Conservation (phyloP, 352 stramenopile species). For the Pythium graminicola region DNA sequence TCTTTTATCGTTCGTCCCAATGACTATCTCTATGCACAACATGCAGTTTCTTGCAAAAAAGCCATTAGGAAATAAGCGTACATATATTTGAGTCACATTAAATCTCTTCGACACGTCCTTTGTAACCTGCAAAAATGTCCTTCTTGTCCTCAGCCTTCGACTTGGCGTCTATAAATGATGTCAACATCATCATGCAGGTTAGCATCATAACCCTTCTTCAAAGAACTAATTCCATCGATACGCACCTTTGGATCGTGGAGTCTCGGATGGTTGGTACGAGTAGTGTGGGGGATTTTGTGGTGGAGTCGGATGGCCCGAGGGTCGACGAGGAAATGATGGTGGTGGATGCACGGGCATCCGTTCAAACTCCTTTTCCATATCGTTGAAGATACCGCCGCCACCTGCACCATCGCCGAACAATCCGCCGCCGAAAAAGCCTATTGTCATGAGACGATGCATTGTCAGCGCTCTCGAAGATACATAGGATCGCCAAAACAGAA, state of each 20-base stretch:
- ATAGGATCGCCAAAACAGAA: too few species aligned
- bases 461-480: too few species aligned
- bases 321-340: constrained; percentile 33
- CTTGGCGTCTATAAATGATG: constrained; percentile 21
- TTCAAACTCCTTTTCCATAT: constrained; percentile 59
- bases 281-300: constrained; percentile 65
- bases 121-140: constrained; percentile 69
- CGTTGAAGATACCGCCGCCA: constrained; percentile 46
- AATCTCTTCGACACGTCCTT: constrained; percentile 60
- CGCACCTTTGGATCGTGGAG: constrained; percentile 27
- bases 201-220: neutral
- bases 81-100: constrained; percentile 20
- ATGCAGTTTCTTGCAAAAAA: too few species aligned
- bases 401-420: constrained; percentile 23
- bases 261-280: constrained; percentile 58
- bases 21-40: too few species aligned
- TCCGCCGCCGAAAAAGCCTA: constrained; percentile 53
- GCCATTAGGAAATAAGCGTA: too few species aligned
- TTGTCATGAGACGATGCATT: neutral
- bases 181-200: neutral
- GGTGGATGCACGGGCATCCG: constrained; percentile 46
- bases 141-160: constrained; percentile 39
- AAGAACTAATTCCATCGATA: neutral
- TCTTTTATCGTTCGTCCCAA: too few species aligned
- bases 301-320: constrained; percentile 28